These are phyloP conservation scores for Plasmopara halstedii DNA, from an alignment of 352 stramenopile species.

Conservation along the genomic window DNA sequence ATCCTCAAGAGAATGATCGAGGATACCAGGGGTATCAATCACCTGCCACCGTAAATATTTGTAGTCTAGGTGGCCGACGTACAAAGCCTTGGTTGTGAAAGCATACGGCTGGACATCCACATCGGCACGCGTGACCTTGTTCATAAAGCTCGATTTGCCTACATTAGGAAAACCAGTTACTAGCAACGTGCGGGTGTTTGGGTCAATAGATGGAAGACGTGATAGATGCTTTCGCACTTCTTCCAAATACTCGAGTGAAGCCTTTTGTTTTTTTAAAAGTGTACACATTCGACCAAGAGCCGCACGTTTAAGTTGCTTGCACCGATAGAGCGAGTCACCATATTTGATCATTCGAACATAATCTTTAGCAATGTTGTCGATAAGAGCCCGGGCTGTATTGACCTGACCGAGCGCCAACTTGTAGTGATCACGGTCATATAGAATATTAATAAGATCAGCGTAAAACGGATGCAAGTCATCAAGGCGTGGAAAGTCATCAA, in stretches of 20 bases:
- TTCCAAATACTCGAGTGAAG: constrained; percentile 96
- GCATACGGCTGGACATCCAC: constrained; percentile 99
- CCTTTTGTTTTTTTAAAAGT: constrained; percentile 98
- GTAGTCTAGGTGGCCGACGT: constrained; percentile 99
- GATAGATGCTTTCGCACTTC: constrained; percentile 98
- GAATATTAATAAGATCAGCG: constrained; percentile 99
- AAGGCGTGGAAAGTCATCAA: constrained; percentile 98
- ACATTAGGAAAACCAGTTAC: constrained; percentile 99
- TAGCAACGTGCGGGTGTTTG: constrained; percentile 97
- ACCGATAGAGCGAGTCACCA: constrained; percentile 98
- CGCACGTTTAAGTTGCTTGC: constrained; percentile 99
- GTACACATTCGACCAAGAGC: constrained; percentile 99
- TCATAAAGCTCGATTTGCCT: constrained; percentile 99
- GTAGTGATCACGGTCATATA: constrained; percentile 99
- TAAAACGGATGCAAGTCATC: constrained; percentile 99
- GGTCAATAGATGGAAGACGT: constrained; percentile 97
- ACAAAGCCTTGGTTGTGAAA: constrained; percentile 99
- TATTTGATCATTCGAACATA: constrained; percentile 99
- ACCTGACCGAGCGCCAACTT: constrained; percentile 99
- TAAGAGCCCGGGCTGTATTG: constrained; percentile 97
- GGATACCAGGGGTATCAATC: constrained; percentile 99
- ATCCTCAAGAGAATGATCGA: constrained; percentile 99
- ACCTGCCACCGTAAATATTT: constrained; percentile 99
- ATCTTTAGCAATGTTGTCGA: constrained; percentile 97
- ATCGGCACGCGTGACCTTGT: constrained; percentile 99